These are phyloP conservation scores for Cudoniella acicularis DNA, from an alignment of 495 filamentous ascomycete species.

Conservation along the genomic window DNA sequence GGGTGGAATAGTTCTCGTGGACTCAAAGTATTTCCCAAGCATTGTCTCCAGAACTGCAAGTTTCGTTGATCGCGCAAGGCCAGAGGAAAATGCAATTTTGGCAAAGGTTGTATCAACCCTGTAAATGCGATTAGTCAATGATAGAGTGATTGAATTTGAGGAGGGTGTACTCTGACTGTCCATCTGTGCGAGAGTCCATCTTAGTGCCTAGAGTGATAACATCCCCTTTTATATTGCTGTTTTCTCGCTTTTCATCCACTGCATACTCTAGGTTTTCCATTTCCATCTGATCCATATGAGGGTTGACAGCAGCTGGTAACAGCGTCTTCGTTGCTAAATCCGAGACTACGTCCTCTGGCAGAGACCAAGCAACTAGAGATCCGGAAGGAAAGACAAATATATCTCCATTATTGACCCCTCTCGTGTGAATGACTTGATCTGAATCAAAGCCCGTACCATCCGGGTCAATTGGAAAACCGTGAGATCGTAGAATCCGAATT, in stretches of 20 bases:
- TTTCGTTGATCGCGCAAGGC: constrained; percentile 92
- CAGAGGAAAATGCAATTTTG: constrained; percentile 95
- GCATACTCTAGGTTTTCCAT: constrained; percentile 88
- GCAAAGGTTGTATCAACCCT: constrained; percentile 75
- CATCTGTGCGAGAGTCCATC: constrained; percentile 26
- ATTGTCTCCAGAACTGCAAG: constrained; percentile 86
- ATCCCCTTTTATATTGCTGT: constrained; percentile 79
- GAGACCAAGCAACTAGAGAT: constrained; percentile 87
- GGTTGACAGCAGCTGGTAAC: constrained; percentile 68
- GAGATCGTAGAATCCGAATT: constrained; percentile 62
- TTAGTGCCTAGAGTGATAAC: constrained; percentile 87
- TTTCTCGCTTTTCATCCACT: constrained; percentile 69
- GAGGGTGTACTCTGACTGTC: neutral
- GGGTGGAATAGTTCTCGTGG: constrained; percentile 74
- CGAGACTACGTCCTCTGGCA: constrained; percentile 66
- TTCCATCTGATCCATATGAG: constrained; percentile 67
- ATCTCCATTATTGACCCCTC: constrained; percentile 63
- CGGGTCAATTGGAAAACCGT: constrained; percentile 65
- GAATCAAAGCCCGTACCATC: constrained; percentile 54
- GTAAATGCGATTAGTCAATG: constrained; percentile 18
- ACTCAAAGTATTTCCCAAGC: constrained; percentile 79
- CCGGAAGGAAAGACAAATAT: constrained; percentile 97
- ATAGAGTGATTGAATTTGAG: neutral
- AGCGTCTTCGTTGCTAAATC: constrained; percentile 71
- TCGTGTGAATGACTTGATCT: constrained; percentile 55